These are phyloP conservation scores for Dysphania ambrosioides DNA, from an alignment of 148 eudicot genomes.

Conservation along the genomic window DNA sequence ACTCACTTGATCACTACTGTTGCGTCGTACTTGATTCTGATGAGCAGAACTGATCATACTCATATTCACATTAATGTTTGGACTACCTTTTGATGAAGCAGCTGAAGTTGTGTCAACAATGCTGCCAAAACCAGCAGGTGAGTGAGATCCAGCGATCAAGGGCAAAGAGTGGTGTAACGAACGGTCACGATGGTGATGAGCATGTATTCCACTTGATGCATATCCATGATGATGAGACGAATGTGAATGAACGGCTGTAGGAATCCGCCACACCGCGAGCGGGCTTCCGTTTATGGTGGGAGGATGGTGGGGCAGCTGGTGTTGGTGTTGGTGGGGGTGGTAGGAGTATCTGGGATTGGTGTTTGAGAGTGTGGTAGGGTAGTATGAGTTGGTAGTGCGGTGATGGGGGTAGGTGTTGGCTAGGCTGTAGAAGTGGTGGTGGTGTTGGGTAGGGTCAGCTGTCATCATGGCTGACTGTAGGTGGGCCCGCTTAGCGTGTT, in stretches of 20 bases:
- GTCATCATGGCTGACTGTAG: constrained; percentile 51
- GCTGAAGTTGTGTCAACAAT: constrained; percentile 12
- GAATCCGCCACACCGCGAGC: constrained; percentile 59
- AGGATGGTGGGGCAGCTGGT: constrained; percentile 16
- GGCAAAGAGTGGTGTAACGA: constrained; percentile 28
- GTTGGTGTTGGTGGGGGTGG: constrained; percentile 9
- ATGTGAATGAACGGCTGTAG: constrained; percentile 38
- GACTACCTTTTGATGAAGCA: not conserved
- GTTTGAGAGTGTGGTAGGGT: constrained; percentile 3
- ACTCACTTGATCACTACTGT: constrained; percentile 73
- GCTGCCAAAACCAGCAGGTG: constrained; percentile 22
- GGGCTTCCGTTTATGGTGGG: constrained; percentile 74
- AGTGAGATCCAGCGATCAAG: constrained; percentile 16
- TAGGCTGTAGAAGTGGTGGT: constrained; percentile 37
- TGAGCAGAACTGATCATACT: constrained; percentile 8
- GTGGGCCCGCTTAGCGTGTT: constrained; percentile 78
- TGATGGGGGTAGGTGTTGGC: constrained; percentile 20
- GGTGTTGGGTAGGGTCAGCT: constrained; percentile 24
- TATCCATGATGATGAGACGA: constrained; percentile 1
- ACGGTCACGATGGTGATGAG: constrained; percentile 43
- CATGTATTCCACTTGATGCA: not conserved
- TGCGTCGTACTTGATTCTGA: constrained; percentile 34
- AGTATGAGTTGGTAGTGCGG: not conserved
- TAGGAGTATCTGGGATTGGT: not conserved
- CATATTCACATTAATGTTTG: not conserved